Percentiles rank a stretch among this genome's conserved stretches.
Evolutionary conservation across 176 grass and related monocot genomes (phyloP).

Genomic region (Saccharum spontaneum): DNA sequence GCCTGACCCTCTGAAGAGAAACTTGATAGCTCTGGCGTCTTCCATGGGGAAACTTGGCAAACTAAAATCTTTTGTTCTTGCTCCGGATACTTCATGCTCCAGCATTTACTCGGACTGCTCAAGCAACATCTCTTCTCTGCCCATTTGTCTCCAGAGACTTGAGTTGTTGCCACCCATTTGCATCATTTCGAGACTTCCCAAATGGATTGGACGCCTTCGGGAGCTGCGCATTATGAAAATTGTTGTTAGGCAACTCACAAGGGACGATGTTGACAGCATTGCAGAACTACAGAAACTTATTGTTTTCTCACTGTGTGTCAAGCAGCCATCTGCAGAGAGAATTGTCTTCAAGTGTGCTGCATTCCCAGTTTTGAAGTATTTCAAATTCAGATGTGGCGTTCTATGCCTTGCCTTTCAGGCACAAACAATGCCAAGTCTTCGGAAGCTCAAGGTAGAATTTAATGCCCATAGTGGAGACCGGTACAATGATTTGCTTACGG

Average conservation of each 20-base stretch:
- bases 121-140: not conserved
- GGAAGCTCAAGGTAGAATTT: slow-evolving; percentile 1
- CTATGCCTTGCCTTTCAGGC: not conserved
- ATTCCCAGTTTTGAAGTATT: slow-evolving; percentile 7
- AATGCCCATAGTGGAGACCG: not conserved
- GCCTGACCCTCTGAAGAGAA: not conserved
- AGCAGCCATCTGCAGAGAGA: not conserved
- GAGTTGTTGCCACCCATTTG: slow-evolving; percentile 18
- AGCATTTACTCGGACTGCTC: not conserved
- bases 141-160: not conserved
- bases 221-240: slow-evolving; percentile 15
- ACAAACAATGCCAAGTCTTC: not conserved
- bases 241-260: not conserved
- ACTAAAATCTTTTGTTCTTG: not conserved
- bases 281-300: not conserved
- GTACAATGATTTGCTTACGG: not conserved
- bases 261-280: not conserved
- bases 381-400: not conserved
- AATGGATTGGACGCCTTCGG: not conserved
- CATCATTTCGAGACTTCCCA: slow-evolving; percentile 10
- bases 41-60: not conserved
- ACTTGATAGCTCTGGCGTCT: not conserved
- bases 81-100: not conserved
- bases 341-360: not conserved
- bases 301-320: not conserved